These are phyloP conservation scores for Trichoderma sp. DNA, from an alignment of 2,329 filamentous ascomycete genomes.

Conservation along the genomic window DNA sequence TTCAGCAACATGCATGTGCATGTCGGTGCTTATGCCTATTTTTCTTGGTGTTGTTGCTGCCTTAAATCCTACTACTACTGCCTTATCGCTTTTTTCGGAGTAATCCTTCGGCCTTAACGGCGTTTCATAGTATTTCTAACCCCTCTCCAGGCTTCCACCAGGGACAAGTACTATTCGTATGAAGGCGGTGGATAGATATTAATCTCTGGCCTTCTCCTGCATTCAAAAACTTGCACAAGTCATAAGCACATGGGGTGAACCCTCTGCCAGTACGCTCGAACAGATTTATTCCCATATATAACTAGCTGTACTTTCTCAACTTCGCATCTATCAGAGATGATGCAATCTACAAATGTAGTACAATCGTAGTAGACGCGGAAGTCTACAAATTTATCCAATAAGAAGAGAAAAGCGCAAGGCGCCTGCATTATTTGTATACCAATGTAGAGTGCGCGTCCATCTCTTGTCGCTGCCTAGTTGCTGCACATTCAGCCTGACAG, in stretches of 20 bases:
- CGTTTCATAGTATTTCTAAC: background rate
- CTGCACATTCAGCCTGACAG: background rate
- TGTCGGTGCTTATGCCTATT: no score
- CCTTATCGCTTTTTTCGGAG: no score
- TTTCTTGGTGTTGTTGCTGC: background rate
- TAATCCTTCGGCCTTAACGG: no score
- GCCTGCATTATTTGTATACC: background rate
- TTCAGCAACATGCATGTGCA: background rate
- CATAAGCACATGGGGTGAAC: background rate
- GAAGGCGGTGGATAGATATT: background rate
- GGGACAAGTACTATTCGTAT: no score
- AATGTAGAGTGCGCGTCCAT: background rate
- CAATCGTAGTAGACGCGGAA: background rate
- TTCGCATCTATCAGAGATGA: background rate
- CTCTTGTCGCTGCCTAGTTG: background rate
- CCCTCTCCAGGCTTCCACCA: background rate
- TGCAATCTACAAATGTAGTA: background rate
- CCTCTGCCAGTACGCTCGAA: background rate
- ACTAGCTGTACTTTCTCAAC: background rate
- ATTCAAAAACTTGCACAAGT: background rate
- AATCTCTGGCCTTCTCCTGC: background rate
- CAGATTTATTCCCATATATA: background rate
- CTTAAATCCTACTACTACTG: background rate
- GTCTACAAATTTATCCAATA: background rate
- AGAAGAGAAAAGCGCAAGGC: background rate